Base-by-base conservation (phyloP, 345 rosid genomes). In the Bruguiera gymnorhiza region DNA sequence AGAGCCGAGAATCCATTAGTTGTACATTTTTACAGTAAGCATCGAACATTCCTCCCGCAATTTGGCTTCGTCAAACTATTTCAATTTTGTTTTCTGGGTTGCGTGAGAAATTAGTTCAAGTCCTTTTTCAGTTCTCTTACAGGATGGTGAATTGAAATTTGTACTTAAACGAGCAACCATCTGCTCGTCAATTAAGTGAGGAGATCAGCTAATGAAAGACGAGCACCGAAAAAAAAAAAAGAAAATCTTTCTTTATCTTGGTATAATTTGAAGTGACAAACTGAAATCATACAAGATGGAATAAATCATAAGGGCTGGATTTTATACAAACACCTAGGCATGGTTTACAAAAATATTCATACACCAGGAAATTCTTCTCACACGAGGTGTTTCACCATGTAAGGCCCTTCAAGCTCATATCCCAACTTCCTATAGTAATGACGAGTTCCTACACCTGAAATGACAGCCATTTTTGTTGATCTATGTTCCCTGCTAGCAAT, bases 401-500 rank as follows among this genome's bases (percentile, higher is more conserved):
- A 96, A 70, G 99, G 98, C 64, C 98, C 99, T 82, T 90, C 96
- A 66, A 95, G 89, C 80, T 85, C 96, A 72, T 92, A 95, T 18
- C 97, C 98, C 73, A 92, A 70, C 76, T 92, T 92, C 75, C 97
- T 86, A 68, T 90, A 92, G 76, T 92, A 92, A 76, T 90, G 98
- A n/a, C 97, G 91, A 24, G 98, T 90, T 81, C 98, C 98, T 9
- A 96, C 97, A 5, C 97, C 98, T 0, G 99, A 96, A 65, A 96
- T 96, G 51, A 96, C 96, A 26, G 86, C 98, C 27, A 92, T 78
- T 74, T 92, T 96, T 20, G 81, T 85, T 29, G 98, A 89, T 73
- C 97, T 77, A 60, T 92, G 99, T 86, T 92, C 97, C 61, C 85
- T 83, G 46, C 71, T 64, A 23, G 98, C 93, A 60, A 96, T 89